Evolutionary conservation across 768 basidiomycete species (phyloP).

Genomic region (Lactifluus echinatus): DNA sequence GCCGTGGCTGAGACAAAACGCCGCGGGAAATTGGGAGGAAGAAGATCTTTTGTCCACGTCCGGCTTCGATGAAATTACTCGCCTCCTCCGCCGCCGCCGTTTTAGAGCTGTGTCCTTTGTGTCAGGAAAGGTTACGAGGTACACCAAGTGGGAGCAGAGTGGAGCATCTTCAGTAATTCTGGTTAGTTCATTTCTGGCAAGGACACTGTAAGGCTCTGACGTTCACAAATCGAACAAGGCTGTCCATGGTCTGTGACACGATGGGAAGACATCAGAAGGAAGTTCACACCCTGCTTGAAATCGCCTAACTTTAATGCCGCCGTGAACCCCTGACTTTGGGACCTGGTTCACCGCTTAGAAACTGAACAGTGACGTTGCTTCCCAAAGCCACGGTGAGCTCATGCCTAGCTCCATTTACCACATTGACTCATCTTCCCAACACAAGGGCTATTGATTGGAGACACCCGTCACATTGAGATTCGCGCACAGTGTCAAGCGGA

Average conservation of each 20-base stretch:
- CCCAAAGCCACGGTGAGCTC: not conserved
- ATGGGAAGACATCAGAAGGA: not conserved
- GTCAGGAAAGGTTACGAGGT: not conserved
- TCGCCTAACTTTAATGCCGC: not conserved
- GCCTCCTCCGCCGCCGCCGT: not conserved
- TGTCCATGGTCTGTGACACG: not conserved
- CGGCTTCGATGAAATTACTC: not conserved
- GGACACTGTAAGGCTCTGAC: not conserved
- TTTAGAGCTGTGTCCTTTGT: not conserved
- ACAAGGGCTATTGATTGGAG: not conserved
- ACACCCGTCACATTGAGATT: not conserved
- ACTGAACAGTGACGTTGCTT: not conserved
- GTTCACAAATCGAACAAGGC: not conserved
- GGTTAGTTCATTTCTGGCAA: not conserved
- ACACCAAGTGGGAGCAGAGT: not conserved
- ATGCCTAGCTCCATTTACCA: not conserved
- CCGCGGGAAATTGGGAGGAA: slow-evolving; percentile 1
- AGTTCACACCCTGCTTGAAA: not conserved
- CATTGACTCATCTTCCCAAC: not conserved
- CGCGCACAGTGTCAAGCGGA: not conserved
- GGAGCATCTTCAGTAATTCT: not conserved
- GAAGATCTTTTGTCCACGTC: not conserved
- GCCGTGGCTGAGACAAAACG: slow-evolving; percentile 5
- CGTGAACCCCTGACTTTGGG: not conserved
- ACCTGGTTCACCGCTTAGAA: not conserved